These are phyloP conservation scores for Camelina hispida DNA, from an alignment of 345 rosid species.

Conservation along the genomic window DNA sequence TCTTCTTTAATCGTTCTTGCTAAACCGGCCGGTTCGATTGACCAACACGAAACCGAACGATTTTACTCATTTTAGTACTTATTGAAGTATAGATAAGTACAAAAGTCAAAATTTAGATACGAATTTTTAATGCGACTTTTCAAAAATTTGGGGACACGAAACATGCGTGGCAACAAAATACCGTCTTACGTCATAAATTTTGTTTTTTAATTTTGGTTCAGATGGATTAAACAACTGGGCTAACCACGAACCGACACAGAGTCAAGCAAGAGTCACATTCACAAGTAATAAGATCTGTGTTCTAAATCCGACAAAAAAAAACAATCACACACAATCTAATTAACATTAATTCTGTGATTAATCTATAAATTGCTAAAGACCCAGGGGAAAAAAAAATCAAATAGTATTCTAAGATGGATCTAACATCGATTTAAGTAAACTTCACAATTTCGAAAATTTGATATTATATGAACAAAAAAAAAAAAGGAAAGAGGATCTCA, in stretches of 20 bases:
- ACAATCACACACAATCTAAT: not conserved
- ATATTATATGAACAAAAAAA: no score
- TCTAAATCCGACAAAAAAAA: conserved; percentile 15
- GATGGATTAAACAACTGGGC: conserved; percentile 32
- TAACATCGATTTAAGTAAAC: conserved; percentile 23
- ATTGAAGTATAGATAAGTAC: conserved; percentile 11
- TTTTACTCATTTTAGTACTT: no score
- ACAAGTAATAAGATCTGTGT: conserved; percentile 35
- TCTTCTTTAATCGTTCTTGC: not conserved
- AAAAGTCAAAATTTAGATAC: conserved; percentile 26
- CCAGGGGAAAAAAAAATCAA: not conserved
- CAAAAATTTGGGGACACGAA: conserved; percentile 35
- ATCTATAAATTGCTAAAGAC: not conserved
- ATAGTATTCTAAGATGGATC: conserved; percentile 34
- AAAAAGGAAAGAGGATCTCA: no score
- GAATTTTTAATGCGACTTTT: conserved; percentile 19
- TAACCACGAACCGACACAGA: conserved; percentile 38
- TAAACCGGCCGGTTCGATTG: conserved; percentile 25
- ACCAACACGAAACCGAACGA: not conserved
- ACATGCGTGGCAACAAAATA: conserved; percentile 27
- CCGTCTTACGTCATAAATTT: conserved; percentile 26
- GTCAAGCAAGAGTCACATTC: conserved; percentile 7
- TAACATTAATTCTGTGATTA: not conserved
- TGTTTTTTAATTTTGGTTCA: not conserved
- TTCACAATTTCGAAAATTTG: conserved; percentile 3